A percentile compares a stretch with the other conserved stretches of the same genome.
Conservation (phyloP, 2,329 filamentous ascomycete genomes). For the Ophiocordyceps robertsii region DNA sequence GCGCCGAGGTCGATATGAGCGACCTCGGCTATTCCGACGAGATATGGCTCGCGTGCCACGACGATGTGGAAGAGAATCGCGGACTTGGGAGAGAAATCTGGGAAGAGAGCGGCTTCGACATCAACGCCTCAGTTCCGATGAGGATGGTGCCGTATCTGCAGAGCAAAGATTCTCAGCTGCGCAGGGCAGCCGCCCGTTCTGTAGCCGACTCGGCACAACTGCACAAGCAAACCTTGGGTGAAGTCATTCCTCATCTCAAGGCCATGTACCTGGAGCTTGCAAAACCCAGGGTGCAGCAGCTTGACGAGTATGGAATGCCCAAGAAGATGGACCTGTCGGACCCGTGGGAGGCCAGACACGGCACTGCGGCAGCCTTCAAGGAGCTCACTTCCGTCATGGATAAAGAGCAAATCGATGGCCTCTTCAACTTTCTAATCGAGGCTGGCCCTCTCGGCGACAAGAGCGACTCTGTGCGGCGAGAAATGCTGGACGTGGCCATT, state of each 20-base stretch:
- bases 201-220: constrained; percentile 59
- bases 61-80: constrained; percentile 76
- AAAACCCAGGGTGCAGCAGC: constrained; percentile 68
- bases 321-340: constrained; percentile 78
- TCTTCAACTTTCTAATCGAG: constrained; percentile 77
- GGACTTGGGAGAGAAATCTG: constrained; percentile 80
- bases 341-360: constrained; percentile 83
- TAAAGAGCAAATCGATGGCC: constrained; percentile 55
- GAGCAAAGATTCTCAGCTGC: constrained; percentile 66
- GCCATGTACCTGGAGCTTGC: constrained; percentile 63
- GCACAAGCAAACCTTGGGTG: constrained; percentile 44
- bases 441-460: constrained; percentile 77
- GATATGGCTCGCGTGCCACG: constrained; percentile 87
- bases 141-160: constrained; percentile 68
- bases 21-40: constrained; percentile 78
- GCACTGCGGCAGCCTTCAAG: constrained; percentile 76
- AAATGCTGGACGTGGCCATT: constrained; percentile 87
- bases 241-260: constrained; percentile 52
- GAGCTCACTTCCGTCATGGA: constrained; percentile 63
- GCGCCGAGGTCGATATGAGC: constrained; percentile 81
- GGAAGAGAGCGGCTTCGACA: constrained; percentile 77
- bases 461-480: constrained; percentile 61
- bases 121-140: constrained; percentile 50
- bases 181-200: constrained; percentile 70
- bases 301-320: constrained; percentile 91